Base-by-base conservation (phyloP, 306 rosid species). In the Lablab purpureus region DNA sequence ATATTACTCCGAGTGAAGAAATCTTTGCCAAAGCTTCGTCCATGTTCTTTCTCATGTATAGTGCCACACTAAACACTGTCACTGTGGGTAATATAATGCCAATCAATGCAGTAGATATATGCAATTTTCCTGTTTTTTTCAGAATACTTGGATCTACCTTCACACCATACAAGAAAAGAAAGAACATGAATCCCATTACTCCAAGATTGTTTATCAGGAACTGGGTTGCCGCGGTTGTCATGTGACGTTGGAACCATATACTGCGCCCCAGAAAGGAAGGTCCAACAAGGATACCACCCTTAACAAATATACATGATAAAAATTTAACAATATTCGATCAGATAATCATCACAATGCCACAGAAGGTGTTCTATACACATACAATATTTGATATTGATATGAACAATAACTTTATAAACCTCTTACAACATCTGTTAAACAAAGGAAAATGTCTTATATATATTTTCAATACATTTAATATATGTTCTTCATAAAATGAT, bases 281-380 rank as follows among this genome's bases (percentile, higher is more conserved):
- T 46, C 97, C 99, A 50, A 94, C 2, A 36, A 94, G 66, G 2
- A 92, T 85, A 9, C 97, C 99, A 21, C 91, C 97, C 99, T 94
- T 65, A n/a, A n/a, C 6, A 51, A 70, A 84, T 30, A 84, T 30
- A 69, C 64, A 81, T 59, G 15, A 63, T 73, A 63, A 73, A 60
- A 27, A 6, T 17, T 56, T 11, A 30, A 36, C 5, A 21, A 23
- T 12, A 56, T 72, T 36, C 10, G 5, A 72, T 54, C 19, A 59
- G 13, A 13, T 9, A 15, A 54, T 4, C 70, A 4, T 15, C 40
- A 15, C 41, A 19, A 17, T 50, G 21, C 6, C 65, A 28, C 22
- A 10, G n/a, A 36, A 1, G 18, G 5, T 32, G 6, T 32, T 32
- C 2, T 3, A 34, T 34, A 5, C 7, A 34, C 6, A 34, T 3